Percentiles rank a stretch among this genome's conserved stretches.
Conservation (phyloP, 495 filamentous ascomycete genomes). For the Alectoria sarmentosa region DNA sequence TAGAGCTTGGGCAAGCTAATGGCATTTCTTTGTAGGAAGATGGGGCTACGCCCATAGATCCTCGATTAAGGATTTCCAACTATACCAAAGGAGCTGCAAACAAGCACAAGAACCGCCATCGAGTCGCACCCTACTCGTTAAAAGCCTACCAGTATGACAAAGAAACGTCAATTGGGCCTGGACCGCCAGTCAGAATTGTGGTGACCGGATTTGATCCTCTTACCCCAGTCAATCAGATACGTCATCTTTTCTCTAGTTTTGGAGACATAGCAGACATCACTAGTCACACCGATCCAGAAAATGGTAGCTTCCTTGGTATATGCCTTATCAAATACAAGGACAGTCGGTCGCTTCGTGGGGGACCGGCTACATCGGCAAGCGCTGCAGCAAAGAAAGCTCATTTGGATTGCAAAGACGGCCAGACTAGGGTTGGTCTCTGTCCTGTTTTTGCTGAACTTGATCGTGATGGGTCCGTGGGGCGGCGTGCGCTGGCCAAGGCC, state of each 20-base stretch:
- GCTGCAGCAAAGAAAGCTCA: conserved; percentile 70
- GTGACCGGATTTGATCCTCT: conserved; percentile 92
- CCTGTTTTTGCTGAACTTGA: conserved; percentile 77
- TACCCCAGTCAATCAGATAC: conserved; percentile 67
- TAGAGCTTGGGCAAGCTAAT: conserved; percentile 8
- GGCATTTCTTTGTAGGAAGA: conserved; percentile 48
- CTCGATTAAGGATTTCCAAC: conserved; percentile 60
- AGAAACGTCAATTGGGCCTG: conserved; percentile 74
- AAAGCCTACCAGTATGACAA: conserved; percentile 72
- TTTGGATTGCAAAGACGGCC: conserved; percentile 51
- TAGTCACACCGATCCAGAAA: conserved; percentile 87
- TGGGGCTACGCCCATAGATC: conserved; percentile 63
- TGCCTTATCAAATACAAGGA: conserved; percentile 87
- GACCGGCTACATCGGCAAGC: conserved; percentile 52
- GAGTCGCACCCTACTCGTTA: conserved; percentile 69
- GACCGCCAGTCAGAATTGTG: conserved; percentile 81
- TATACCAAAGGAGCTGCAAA: conserved; percentile 51
- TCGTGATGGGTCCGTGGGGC: conserved; percentile 74
- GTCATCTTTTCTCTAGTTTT: conserved; percentile 74
- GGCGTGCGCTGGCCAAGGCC: conserved; percentile 60
- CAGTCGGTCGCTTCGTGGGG: conserved; percentile 45
- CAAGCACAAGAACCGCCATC: conserved; percentile 66
- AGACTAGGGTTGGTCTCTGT: conserved; percentile 66
- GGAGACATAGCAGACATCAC: conserved; percentile 84
- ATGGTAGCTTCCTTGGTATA: conserved; percentile 86